Conservation (phyloP, 2,329 filamentous ascomycete genomes). For the Ustulina deusta region DNA sequence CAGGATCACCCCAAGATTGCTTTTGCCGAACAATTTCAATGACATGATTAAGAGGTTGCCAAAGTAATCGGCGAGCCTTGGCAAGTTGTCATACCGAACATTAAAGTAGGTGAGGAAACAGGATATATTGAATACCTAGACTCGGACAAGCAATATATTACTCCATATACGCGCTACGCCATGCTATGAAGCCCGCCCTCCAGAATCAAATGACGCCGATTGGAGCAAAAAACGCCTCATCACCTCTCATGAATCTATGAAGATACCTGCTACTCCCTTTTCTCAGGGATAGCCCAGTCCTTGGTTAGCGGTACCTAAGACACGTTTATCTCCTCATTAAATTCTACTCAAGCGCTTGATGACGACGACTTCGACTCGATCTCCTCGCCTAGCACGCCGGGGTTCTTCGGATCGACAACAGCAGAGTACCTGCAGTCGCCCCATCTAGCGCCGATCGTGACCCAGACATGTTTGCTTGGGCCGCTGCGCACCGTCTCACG, state of each 20-base stretch:
- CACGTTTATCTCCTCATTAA: background rate
- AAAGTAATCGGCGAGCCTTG: background rate
- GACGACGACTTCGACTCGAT: conserved; percentile 57
- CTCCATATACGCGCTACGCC: conserved; percentile 39
- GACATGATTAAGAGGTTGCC: background rate
- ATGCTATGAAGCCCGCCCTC: conserved; percentile 35
- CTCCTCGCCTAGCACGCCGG: conserved; percentile 66
- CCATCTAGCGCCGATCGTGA: conserved; percentile 73
- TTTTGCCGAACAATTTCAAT: background rate
- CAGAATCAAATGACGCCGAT: conserved; percentile 6
- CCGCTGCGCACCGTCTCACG: conserved; percentile 66
- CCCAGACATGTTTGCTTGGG: conserved; percentile 75
- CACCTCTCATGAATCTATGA: conserved; percentile 39
- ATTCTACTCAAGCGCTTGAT: conserved; percentile 25
- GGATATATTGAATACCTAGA: conserved; percentile 23
- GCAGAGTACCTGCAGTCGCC: conserved; percentile 69
- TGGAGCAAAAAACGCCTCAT: conserved; percentile 33
- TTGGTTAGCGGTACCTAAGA: background rate
- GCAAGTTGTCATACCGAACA: background rate
- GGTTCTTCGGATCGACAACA: conserved; percentile 66
- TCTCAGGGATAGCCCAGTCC: background rate
- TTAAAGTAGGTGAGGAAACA: too few species aligned
- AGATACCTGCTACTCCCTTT: background rate
- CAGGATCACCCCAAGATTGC: background rate
- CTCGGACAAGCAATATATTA: conserved; percentile 35